Percentiles rank a stretch among this genome's conserved stretches.
phyloP scores from a whole-genome alignment of 495 filamentous ascomycete genomes.

The Hypoxylon lienhwacheense region DNA sequence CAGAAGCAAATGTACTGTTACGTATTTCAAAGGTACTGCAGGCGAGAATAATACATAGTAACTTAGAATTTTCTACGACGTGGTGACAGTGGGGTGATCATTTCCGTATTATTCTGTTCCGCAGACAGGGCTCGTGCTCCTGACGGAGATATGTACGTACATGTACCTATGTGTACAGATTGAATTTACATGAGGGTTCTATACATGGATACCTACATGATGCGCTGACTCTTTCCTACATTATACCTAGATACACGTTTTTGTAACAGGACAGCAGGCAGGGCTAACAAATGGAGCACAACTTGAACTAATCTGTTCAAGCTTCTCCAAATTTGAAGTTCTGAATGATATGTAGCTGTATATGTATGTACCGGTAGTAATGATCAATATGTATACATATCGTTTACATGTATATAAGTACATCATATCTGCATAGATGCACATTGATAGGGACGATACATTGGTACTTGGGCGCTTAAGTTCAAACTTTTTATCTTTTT shows the following conservation, averaged over 20 bases:
- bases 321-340: too few relatives aligned
- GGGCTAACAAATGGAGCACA: slow-evolving; percentile 4
- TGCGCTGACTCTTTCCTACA: too few relatives aligned
- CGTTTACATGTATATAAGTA: too few relatives aligned
- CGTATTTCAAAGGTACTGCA: too few relatives aligned
- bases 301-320: too few relatives aligned
- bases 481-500: not conserved
- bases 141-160: not conserved
- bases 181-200: not conserved
- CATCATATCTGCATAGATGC: too few relatives aligned
- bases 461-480: not conserved
- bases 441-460: not conserved
- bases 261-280: not conserved
- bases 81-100: slow-evolving; percentile 31
- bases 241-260: too few relatives aligned
- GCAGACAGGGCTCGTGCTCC: slow-evolving; percentile 27
- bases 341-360: too few relatives aligned
- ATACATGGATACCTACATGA: too few relatives aligned
- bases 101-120: slow-evolving; percentile 2
- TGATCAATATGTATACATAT: too few relatives aligned
- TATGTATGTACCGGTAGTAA: too few relatives aligned
- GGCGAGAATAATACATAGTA: too few relatives aligned
- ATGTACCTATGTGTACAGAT: not conserved
- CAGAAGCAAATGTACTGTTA: not conserved
- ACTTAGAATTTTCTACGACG: slow-evolving; percentile 11